Percentiles rank a stretch among this genome's conserved stretches.
These are phyloP conservation scores for Chalciporus piperatus DNA, from an alignment of 768 basidiomycete species.

Conservation along the genomic window DNA sequence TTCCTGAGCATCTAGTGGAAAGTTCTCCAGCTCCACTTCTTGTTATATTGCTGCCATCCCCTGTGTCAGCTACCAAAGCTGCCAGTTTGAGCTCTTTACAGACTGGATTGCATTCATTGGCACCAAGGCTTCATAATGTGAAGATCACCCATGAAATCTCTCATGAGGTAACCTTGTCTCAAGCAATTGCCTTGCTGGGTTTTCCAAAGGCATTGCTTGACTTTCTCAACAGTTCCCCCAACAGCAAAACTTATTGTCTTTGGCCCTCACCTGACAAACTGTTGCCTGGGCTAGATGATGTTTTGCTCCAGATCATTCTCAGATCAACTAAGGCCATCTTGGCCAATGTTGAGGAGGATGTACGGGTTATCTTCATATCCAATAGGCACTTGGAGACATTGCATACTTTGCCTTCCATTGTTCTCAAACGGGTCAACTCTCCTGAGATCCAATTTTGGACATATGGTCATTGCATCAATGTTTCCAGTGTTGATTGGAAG, in stretches of 20 bases:
- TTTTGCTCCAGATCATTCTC: slow-evolving; percentile 42
- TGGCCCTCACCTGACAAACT: slow-evolving; percentile 40
- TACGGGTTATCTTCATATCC: slow-evolving; percentile 63
- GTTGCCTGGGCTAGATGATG: slow-evolving; percentile 41
- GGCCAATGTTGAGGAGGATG: slow-evolving; percentile 38
- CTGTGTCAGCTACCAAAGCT: slow-evolving; percentile 16
- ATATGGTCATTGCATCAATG: slow-evolving; percentile 60
- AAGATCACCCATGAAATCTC: background rate
- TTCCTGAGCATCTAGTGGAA: slow-evolving; percentile 33
- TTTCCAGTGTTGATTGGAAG: slow-evolving; percentile 56
- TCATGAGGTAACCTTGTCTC: slow-evolving; percentile 19
- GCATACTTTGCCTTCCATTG: slow-evolving; percentile 47
- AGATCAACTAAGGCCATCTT: slow-evolving; percentile 40
- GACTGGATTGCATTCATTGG: slow-evolving; percentile 6
- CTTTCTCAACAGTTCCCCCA: slow-evolving; percentile 38
- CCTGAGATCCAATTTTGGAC: slow-evolving; percentile 58
- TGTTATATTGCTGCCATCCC: slow-evolving; percentile 27
- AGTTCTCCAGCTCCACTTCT: slow-evolving; percentile 14
- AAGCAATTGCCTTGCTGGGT: slow-evolving; percentile 34
- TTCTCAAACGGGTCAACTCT: slow-evolving; percentile 42
- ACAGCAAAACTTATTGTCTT: slow-evolving; percentile 43
- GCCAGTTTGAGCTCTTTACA: slow-evolving; percentile 16
- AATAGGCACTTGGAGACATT: slow-evolving; percentile 52
- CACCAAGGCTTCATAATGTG: background rate
- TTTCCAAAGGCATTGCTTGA: slow-evolving; percentile 49